Conservation (phyloP, 75 land plant species). For the Picea glauca region DNA sequence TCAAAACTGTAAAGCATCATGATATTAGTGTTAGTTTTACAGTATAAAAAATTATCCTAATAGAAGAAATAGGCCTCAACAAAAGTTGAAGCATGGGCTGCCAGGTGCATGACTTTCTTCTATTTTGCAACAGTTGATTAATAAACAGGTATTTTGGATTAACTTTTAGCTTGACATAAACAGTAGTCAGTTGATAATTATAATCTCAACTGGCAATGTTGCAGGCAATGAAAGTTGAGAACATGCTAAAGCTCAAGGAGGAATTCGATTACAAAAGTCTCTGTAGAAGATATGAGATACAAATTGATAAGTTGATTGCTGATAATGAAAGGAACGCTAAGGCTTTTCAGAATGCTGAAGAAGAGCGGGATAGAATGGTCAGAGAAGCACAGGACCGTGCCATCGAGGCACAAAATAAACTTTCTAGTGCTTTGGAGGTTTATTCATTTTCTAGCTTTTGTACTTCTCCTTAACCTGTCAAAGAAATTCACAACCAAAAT, state of each 20-base stretch:
- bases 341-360: slow-evolving; percentile 36
- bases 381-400: slow-evolving; percentile 58
- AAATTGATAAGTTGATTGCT: slow-evolving; percentile 61
- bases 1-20: background rate
- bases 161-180: background rate
- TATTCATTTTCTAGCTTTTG: slow-evolving; percentile 1
- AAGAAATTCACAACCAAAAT: background rate
- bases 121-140: background rate
- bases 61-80: background rate
- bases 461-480: background rate
- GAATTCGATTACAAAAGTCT: slow-evolving; percentile 93
- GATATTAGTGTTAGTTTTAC: background rate
- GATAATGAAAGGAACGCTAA: slow-evolving; percentile 79
- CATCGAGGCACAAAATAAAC: slow-evolving; percentile 78
- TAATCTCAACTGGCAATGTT: background rate
- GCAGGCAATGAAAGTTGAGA: slow-evolving; percentile 97
- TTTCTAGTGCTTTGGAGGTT: slow-evolving; percentile 71
- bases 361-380: slow-evolving; percentile 57
- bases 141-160: background rate
- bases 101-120: background rate
- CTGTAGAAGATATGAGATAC: slow-evolving; percentile 70
- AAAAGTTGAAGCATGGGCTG: background rate
- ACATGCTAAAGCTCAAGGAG: slow-evolving; percentile 87
- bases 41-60: background rate
- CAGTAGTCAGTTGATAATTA: background rate